Conservation (phyloP, 176 grass and related monocot species). For the Cocos nucifera region DNA sequence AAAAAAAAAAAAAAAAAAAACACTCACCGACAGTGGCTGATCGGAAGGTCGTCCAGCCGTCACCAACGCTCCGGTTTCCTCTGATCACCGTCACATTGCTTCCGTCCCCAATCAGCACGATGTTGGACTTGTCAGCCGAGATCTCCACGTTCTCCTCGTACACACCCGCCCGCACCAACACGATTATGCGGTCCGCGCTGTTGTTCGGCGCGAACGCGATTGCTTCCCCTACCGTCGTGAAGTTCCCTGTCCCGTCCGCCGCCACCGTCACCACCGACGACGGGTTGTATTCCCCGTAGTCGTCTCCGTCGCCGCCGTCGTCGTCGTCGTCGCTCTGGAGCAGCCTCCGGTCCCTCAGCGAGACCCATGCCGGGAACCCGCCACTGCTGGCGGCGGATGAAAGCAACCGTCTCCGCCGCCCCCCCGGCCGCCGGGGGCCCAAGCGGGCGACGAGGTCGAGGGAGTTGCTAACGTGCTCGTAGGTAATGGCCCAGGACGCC, state of each 20-base stretch:
- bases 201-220: conserved; percentile 10
- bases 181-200: background rate
- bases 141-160: too few relatives aligned
- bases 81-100: too few relatives aligned
- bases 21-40: too few relatives aligned
- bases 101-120: too few relatives aligned
- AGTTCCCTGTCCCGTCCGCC: conserved; percentile 10
- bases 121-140: too few relatives aligned
- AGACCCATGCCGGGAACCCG: background rate
- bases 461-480: conserved; percentile 20
- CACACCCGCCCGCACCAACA: too few relatives aligned
- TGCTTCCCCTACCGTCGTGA: conserved; percentile 9
- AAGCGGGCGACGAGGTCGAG: conserved; percentile 7
- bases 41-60: too few relatives aligned
- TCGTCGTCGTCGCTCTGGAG: conserved; percentile 10
- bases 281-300: background rate
- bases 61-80: too few relatives aligned
- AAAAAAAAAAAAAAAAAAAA: too few relatives aligned
- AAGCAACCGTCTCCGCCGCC: background rate
- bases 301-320: background rate
- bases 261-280: conserved; percentile 1
- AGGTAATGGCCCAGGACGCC: background rate
- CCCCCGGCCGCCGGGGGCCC: background rate
- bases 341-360: background rate
- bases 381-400: background rate